These are phyloP conservation scores for Aspergillus jensenii DNA, from an alignment of 2,329 filamentous ascomycete species.

Conservation along the genomic window DNA sequence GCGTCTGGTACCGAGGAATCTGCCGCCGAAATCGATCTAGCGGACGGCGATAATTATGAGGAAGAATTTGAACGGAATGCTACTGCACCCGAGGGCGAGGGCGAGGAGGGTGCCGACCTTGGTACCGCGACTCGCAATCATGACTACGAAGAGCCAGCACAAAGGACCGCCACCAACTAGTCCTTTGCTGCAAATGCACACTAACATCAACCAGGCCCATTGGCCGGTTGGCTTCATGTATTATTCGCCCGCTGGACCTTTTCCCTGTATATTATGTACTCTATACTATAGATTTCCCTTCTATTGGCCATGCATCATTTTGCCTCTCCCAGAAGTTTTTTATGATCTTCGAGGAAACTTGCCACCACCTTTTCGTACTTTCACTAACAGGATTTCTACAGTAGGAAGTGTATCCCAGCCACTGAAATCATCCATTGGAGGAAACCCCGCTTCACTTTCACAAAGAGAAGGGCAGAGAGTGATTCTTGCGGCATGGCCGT, in stretches of 20 bases:
- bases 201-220: neutral
- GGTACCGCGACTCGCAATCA: neutral
- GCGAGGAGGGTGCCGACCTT: neutral
- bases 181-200: neutral
- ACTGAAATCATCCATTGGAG: neutral
- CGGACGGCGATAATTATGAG: neutral
- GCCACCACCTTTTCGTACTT: neutral
- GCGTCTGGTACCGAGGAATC: slow-evolving; percentile 18
- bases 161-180: neutral
- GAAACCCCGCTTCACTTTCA: neutral
- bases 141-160: neutral
- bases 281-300: neutral
- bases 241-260: neutral
- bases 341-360: neutral
- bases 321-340: neutral
- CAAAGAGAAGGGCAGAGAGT: neutral
- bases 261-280: neutral
- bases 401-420: neutral
- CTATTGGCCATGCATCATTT: neutral
- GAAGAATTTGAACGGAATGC: neutral
- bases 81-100: neutral
- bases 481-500: too few species aligned
- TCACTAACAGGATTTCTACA: neutral
- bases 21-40: neutral
- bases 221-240: neutral